Conservation (phyloP, 2,329 filamentous ascomycete genomes). For the Fonsecaea pugnacius region DNA sequence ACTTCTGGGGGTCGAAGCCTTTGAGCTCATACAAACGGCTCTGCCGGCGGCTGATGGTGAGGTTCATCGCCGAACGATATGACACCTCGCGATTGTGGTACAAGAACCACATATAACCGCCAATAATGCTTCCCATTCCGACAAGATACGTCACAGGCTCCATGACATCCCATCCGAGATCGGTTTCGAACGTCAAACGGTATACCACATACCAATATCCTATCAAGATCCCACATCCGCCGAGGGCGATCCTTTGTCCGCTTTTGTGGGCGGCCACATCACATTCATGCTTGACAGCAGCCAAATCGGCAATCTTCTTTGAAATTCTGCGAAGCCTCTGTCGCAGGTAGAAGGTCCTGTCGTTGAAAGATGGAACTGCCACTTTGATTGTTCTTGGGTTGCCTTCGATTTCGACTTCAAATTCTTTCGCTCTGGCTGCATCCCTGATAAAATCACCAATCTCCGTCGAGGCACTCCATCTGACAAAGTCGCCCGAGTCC, state of each 20-base stretch:
- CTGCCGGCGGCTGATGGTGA: constrained; percentile 80
- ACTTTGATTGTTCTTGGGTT: constrained; percentile 70
- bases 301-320: constrained; percentile 68
- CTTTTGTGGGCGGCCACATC: constrained; percentile 75
- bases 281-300: constrained; percentile 78
- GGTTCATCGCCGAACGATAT: constrained; percentile 83
- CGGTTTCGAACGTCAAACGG: constrained; percentile 67
- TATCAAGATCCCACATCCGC: constrained; percentile 73
- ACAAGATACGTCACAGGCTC: constrained; percentile 61
- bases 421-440: constrained; percentile 80
- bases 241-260: constrained; percentile 78
- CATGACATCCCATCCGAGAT: constrained; percentile 80
- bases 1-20: constrained; percentile 75
- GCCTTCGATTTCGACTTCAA: constrained; percentile 81
- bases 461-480: constrained; percentile 87
- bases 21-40: constrained; percentile 73
- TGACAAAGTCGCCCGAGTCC: constrained; percentile 68
- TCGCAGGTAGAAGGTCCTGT: constrained; percentile 87
- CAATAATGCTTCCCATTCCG: constrained; percentile 82
- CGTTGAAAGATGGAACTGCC: constrained; percentile 82
- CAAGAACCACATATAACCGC: constrained; percentile 90
- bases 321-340: constrained; percentile 74
- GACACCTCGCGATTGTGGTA: constrained; percentile 89
- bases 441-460: constrained; percentile 94
- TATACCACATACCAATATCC: constrained; percentile 86